Evolutionary conservation across 2,329 filamentous ascomycete genomes (phyloP).

Genomic region (Trichothecium roseum): DNA sequence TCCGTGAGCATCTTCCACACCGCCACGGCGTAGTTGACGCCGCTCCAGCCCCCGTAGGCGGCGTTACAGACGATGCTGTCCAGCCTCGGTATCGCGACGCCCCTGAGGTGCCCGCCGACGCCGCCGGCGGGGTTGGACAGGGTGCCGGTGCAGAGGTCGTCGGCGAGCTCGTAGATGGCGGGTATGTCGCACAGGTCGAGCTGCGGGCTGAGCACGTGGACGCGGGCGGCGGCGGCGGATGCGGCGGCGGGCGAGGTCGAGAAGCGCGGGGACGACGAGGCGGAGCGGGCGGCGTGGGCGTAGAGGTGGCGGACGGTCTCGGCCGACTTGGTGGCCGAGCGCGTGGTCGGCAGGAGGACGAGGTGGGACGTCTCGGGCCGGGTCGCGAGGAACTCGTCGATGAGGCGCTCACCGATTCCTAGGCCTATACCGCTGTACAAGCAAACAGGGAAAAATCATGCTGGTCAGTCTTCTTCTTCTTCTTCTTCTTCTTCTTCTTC

Average conservation of each 20-base stretch:
- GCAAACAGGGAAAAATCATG: too few species aligned
- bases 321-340: conserved; percentile 61
- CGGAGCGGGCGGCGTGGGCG: conserved; percentile 40
- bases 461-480: not conserved
- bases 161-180: conserved; percentile 38
- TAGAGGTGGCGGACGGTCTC: conserved; percentile 59
- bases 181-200: conserved; percentile 50
- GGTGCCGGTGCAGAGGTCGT: conserved; percentile 30
- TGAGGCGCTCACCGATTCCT: conserved; percentile 71
- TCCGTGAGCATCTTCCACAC: conserved; percentile 40
- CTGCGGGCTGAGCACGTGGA: conserved; percentile 49
- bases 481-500: too few species aligned
- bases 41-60: conserved; percentile 77
- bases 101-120: conserved; percentile 22
- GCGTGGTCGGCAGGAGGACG: conserved; percentile 74
- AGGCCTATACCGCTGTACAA: conserved; percentile 69
- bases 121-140: conserved; percentile 31
- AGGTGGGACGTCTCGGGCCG: conserved; percentile 59
- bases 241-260: conserved; percentile 23
- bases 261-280: conserved; percentile 24
- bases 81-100: conserved; percentile 54
- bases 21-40: conserved; percentile 59
- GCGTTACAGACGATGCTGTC: conserved; percentile 80
- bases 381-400: conserved; percentile 75
- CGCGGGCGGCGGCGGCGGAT: conserved; percentile 31